Conservation (phyloP, 2,329 filamentous ascomycete species). For the Dryadomyces quercus-mongolicae region DNA sequence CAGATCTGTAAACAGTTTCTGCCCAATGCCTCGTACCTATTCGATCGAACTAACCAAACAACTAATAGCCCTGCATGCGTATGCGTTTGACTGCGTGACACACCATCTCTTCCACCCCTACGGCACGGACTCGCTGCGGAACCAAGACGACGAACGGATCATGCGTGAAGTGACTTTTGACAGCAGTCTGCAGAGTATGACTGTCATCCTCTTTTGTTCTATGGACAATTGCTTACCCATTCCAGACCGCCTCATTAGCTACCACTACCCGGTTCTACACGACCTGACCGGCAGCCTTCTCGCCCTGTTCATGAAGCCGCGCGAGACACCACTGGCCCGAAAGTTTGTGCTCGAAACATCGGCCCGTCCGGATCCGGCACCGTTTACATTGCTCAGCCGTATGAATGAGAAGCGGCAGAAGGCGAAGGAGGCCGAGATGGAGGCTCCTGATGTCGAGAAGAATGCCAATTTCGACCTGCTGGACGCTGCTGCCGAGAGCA, state of each 20-base stretch:
- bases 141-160: constrained; percentile 44
- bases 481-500: constrained; percentile 53
- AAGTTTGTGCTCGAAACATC: constrained; percentile 43
- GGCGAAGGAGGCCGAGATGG: constrained; percentile 7
- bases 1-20: neutral
- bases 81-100: constrained; percentile 57
- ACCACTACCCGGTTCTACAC: constrained; percentile 43
- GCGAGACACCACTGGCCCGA: constrained; percentile 46
- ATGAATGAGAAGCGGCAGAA: constrained; percentile 36
- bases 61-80: constrained; percentile 43
- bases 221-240: neutral
- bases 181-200: constrained; percentile 50
- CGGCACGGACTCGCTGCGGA: constrained; percentile 47
- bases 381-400: constrained; percentile 46
- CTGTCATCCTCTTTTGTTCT: constrained; percentile 4
- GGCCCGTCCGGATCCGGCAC: constrained; percentile 29
- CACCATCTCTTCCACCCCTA: constrained; percentile 58
- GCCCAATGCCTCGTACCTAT: neutral
- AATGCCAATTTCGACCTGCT: constrained; percentile 30
- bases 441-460: neutral
- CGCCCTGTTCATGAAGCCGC: constrained; percentile 35
- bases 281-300: constrained; percentile 32
- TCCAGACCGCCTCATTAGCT: constrained; percentile 45
- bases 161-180: constrained; percentile 60
- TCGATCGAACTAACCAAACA: neutral